Percentiles rank a stretch among this genome's conserved stretches.
phyloP scores from a whole-genome alignment of 306 rosid genomes.

The Urtica urens region DNA sequence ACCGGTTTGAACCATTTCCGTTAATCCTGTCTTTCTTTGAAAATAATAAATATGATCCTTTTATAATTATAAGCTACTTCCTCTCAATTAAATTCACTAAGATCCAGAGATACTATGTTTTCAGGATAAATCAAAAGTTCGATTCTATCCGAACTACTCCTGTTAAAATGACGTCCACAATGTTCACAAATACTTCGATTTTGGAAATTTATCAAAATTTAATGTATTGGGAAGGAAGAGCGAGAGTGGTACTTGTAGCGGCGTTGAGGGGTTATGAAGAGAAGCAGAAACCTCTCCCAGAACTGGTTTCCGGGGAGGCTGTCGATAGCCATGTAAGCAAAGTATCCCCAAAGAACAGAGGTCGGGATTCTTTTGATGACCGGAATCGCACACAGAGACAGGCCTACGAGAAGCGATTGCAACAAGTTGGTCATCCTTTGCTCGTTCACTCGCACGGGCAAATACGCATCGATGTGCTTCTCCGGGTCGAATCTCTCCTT shows the following conservation, averaged over 20 bases:
- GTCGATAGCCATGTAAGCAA: constrained; percentile 45
- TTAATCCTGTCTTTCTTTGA: no score
- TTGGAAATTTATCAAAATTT: not conserved
- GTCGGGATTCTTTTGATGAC: constrained; percentile 30
- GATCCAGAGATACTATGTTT: no score
- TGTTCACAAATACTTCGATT: not conserved
- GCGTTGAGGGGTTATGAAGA: constrained; percentile 29
- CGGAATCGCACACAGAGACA: constrained; percentile 13
- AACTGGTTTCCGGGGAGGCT: constrained; percentile 44
- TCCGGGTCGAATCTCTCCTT: constrained; percentile 36
- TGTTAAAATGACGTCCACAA: not conserved
- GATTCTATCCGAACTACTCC: no score
- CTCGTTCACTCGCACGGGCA: constrained; percentile 42
- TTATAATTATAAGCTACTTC: no score
- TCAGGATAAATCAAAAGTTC: no score
- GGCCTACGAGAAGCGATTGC: constrained; percentile 34
- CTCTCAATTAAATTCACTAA: no score
- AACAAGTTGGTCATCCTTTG: constrained; percentile 35
- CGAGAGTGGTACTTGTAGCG: constrained; percentile 28
- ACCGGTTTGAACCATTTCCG: no score
- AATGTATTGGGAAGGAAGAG: not conserved
- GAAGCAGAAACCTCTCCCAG: constrained; percentile 33
- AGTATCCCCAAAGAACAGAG: constrained; percentile 41
- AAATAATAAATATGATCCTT: no score
- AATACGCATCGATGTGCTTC: constrained; percentile 30